phyloP scores from a whole-genome alignment of 352 stramenopile species.

The Salisapilia sapeloensis region DNA sequence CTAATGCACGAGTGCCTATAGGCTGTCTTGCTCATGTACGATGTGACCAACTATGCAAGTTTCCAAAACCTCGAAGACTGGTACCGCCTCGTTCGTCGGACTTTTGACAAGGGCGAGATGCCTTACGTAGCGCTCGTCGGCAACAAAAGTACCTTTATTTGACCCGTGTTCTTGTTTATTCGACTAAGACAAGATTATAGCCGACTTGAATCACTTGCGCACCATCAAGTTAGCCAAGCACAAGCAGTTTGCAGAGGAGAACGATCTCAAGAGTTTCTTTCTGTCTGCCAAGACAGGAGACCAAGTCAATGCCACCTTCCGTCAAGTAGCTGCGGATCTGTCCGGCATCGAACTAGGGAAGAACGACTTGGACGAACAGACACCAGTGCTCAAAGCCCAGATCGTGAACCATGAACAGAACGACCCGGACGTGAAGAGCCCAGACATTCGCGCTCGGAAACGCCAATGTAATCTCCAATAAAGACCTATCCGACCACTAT shows the following conservation, averaged over 20 bases:
- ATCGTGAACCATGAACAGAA: conserved; percentile 88
- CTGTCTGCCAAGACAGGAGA: conserved; percentile 91
- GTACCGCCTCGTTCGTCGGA: conserved; percentile 81
- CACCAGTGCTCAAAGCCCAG: conserved; percentile 75
- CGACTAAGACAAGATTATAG: conserved; percentile 20
- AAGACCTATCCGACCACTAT: conserved; percentile 49
- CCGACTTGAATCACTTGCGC: conserved; percentile 82
- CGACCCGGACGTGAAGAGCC: conserved; percentile 75
- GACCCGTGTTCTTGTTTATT: not conserved
- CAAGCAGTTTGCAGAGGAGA: conserved; percentile 88
- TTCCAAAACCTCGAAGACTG: conserved; percentile 93
- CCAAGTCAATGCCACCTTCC: conserved; percentile 77
- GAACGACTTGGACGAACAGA: conserved; percentile 71
- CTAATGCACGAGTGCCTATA: conserved; percentile 3
- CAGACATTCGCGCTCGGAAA: conserved; percentile 33
- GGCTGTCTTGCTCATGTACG: conserved; percentile 87
- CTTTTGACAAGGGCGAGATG: conserved; percentile 76
- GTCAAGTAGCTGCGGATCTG: conserved; percentile 69
- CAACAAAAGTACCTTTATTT: conserved; percentile 72
- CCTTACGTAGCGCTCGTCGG: conserved; percentile 82
- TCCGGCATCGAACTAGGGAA: conserved; percentile 70
- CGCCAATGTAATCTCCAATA: conserved; percentile 36
- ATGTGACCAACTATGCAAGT: conserved; percentile 92
- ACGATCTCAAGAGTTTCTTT: conserved; percentile 84
- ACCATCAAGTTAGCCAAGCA: conserved; percentile 79